Evolutionary conservation across 768 basidiomycete genomes (phyloP).

Genomic region (Suillus luteus): DNA sequence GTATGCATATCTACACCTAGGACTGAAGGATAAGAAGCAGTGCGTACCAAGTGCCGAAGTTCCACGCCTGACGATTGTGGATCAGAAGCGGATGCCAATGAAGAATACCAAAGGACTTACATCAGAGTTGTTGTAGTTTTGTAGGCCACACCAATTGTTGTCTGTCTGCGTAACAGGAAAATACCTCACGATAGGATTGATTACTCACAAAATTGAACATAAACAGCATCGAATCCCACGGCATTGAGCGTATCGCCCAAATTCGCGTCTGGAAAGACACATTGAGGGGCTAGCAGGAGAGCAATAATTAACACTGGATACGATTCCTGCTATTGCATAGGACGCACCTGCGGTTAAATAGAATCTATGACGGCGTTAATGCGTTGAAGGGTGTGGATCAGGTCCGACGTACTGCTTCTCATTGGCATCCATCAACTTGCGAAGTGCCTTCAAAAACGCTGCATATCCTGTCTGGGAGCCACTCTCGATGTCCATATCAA

Average conservation of each 20-base stretch:
- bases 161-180: conserved; percentile 28
- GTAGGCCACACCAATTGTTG: conserved; percentile 45
- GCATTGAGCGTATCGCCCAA: conserved; percentile 60
- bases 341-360: conserved; percentile 36
- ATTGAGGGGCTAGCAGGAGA: conserved; percentile 37
- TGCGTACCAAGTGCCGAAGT: conserved; percentile 28
- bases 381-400: not conserved
- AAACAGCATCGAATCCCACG: conserved; percentile 70
- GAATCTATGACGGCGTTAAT: conserved; percentile 23
- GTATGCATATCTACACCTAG: conserved; percentile 48
- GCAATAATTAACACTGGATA: too few relatives aligned
- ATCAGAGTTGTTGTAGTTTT: conserved; percentile 44
- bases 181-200: not conserved
- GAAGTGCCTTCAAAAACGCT: conserved; percentile 37
- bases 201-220: conserved; percentile 59
- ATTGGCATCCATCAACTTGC: not conserved
- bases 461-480: conserved; percentile 52
- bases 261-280: conserved; percentile 45
- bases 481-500: conserved; percentile 80
- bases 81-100: not conserved
- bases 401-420: not conserved
- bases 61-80: conserved; percentile 39
- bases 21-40: conserved; percentile 13
- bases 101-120: too few relatives aligned
- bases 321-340: too few relatives aligned